Percentiles rank a stretch among this genome's conserved stretches.
phyloP scores from a whole-genome alignment of 345 rosid species.

The Pistacia vera region DNA sequence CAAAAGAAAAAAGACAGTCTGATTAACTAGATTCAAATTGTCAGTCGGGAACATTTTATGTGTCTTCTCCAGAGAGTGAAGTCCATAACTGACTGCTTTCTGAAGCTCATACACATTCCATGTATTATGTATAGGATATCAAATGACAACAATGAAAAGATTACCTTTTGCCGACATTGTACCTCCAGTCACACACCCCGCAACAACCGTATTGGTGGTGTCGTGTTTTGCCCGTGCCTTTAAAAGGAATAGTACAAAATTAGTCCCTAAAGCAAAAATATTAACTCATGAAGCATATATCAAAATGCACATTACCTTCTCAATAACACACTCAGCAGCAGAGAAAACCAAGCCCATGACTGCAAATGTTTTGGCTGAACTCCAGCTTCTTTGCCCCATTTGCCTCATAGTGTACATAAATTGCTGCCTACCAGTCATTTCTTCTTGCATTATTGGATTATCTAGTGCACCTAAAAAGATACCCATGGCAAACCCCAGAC shows the following conservation, averaged over 20 bases:
- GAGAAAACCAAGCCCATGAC: slow-evolving; percentile 94
- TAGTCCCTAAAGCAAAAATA: background rate
- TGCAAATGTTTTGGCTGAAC: slow-evolving; percentile 83
- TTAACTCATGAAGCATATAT: background rate
- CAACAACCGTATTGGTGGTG: slow-evolving; percentile 69
- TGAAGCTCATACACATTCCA: background rate
- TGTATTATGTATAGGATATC: background rate
- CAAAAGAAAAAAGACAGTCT: background rate
- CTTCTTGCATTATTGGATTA: slow-evolving; percentile 72
- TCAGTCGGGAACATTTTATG: background rate
- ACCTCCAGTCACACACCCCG: slow-evolving; percentile 96
- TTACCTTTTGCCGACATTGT: slow-evolving; percentile 81
- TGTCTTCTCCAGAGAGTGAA: background rate
- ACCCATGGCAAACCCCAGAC: slow-evolving; percentile 88
- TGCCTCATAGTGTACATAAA: slow-evolving; percentile 71
- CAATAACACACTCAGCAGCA: slow-evolving; percentile 84
- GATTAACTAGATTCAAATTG: background rate
- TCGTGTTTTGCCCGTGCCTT: slow-evolving; percentile 95
- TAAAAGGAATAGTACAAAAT: background rate
- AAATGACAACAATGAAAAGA: slow-evolving; percentile 12
- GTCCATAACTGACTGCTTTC: background rate
- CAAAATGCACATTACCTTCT: slow-evolving; percentile 57
- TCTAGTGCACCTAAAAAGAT: slow-evolving; percentile 82
- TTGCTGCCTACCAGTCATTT: slow-evolving; percentile 82
- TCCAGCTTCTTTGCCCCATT: slow-evolving; percentile 90